Conservation (phyloP, 805 yeast genomes). For the Candida sphagnicola region DNA sequence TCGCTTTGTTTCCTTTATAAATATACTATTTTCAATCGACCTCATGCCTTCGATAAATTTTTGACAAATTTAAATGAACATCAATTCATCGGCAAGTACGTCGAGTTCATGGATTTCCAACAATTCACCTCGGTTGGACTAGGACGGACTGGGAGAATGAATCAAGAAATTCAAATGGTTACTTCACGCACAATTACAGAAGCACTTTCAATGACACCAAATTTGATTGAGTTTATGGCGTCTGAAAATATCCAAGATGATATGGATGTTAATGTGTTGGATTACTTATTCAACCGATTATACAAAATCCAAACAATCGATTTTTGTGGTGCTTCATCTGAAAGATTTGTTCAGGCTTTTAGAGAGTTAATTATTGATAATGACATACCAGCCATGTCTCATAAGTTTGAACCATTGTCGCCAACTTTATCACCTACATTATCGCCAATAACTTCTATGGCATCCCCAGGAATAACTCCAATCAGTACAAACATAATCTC, state of each 20-base stretch:
- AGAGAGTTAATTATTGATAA: conserved; percentile 29
- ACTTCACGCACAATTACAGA: conserved; percentile 66
- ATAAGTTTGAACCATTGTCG: conserved; percentile 16
- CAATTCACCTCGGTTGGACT: conserved; percentile 86
- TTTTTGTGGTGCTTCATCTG: conserved; percentile 83
- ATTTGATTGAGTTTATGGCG: conserved; percentile 73
- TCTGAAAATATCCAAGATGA: conserved; percentile 85
- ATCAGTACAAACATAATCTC: conserved; percentile 3
- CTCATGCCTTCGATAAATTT: conserved; percentile 73
- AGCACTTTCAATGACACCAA: conserved; percentile 60
- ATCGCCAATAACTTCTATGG: conserved; percentile 3
- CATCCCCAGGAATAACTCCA: background rate
- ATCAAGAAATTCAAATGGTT: conserved; percentile 86
- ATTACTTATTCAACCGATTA: conserved; percentile 49
- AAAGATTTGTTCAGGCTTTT: conserved; percentile 57
- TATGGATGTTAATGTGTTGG: conserved; percentile 56
- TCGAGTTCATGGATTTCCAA: conserved; percentile 77
- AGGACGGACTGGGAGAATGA: conserved; percentile 87
- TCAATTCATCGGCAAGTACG: conserved; percentile 52
- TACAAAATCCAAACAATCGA: conserved; percentile 66
- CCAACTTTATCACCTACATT: conserved; percentile 4
- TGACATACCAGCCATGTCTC: conserved; percentile 5
- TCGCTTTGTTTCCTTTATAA: conserved; percentile 57
- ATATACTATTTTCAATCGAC: conserved; percentile 72
- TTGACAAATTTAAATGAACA: conserved; percentile 46